A percentile compares a stretch with the other conserved stretches of the same genome.
Conservation (phyloP, 2,329 filamentous ascomycete genomes). For the Aureobasidium subglaciale region DNA sequence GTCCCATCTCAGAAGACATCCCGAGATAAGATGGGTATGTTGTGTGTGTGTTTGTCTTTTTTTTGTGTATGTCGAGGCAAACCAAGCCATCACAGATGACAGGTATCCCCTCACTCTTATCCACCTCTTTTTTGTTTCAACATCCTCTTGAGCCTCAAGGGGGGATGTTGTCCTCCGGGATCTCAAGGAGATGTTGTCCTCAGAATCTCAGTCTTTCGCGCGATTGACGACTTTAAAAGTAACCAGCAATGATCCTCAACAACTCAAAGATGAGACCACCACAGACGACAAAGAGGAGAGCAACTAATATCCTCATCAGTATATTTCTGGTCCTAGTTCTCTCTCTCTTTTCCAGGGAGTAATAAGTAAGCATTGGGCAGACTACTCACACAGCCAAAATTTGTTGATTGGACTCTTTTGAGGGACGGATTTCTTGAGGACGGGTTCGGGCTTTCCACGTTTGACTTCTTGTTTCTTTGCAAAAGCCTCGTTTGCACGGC, state of each 20-base stretch:
- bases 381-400: conserved; percentile 53
- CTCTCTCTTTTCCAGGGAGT: too few species aligned
- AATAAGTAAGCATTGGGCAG: too few species aligned
- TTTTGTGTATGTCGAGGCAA: too few species aligned
- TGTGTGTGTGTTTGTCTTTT: too few species aligned
- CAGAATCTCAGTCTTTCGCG: too few species aligned
- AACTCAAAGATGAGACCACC: conserved; percentile 55
- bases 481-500: conserved; percentile 73
- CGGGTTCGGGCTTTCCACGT: conserved; percentile 58
- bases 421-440: conserved; percentile 34
- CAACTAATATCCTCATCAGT: conserved; percentile 45
- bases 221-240: too few species aligned
- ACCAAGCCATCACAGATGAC: too few species aligned
- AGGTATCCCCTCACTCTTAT: too few species aligned
- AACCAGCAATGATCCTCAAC: conserved; percentile 40
- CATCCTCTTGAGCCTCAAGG: too few species aligned
- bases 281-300: conserved; percentile 57
- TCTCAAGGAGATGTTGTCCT: too few species aligned
- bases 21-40: neutral
- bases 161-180: too few species aligned
- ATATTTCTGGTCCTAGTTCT: conserved; percentile 22
- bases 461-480: conserved; percentile 64
- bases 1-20: neutral
- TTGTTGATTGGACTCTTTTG: conserved; percentile 44
- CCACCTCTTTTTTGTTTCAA: neutral